A percentile compares a stretch with the other conserved stretches of the same genome.
Evolutionary conservation across 179 eudicot genomes (phyloP).

Genomic region (Beta macrorhiza): DNA sequence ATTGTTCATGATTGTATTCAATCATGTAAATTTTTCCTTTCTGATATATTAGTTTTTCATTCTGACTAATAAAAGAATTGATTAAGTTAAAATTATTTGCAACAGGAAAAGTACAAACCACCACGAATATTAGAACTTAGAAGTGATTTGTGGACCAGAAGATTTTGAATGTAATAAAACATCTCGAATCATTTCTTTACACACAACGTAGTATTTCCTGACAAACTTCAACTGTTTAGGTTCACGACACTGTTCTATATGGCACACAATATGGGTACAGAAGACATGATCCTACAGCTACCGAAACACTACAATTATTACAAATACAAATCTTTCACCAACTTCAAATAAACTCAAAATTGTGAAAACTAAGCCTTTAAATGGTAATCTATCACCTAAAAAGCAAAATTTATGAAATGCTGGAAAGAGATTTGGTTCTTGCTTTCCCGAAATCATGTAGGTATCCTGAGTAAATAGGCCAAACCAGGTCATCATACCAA

Average conservation of each 20-base stretch:
- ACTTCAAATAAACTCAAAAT: slow-evolving; percentile 20
- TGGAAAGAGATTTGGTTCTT: not conserved
- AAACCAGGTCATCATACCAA: not conserved
- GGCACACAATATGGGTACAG: slow-evolving; percentile 19
- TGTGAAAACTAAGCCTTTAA: slow-evolving; percentile 25
- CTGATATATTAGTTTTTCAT: too few relatives aligned
- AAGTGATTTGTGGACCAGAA: too few relatives aligned
- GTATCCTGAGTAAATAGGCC: not conserved
- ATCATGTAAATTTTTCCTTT: too few relatives aligned
- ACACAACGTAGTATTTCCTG: not conserved
- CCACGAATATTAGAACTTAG: too few relatives aligned
- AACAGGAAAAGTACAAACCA: too few relatives aligned
- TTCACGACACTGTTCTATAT: not conserved
- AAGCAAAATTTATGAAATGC: not conserved
- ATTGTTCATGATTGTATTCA: too few relatives aligned
- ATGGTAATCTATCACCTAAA: slow-evolving; percentile 14
- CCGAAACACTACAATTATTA: slow-evolving; percentile 17
- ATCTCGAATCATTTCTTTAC: not conserved
- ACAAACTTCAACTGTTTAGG: not conserved
- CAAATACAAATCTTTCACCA: slow-evolving; percentile 18
- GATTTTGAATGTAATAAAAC: not conserved
- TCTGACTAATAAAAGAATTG: too few relatives aligned
- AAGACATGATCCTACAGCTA: slow-evolving; percentile 23
- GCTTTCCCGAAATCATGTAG: not conserved
- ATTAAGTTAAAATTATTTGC: too few relatives aligned